Conservation (phyloP, 495 filamentous ascomycete species). For the Filosporella fistucella region DNA sequence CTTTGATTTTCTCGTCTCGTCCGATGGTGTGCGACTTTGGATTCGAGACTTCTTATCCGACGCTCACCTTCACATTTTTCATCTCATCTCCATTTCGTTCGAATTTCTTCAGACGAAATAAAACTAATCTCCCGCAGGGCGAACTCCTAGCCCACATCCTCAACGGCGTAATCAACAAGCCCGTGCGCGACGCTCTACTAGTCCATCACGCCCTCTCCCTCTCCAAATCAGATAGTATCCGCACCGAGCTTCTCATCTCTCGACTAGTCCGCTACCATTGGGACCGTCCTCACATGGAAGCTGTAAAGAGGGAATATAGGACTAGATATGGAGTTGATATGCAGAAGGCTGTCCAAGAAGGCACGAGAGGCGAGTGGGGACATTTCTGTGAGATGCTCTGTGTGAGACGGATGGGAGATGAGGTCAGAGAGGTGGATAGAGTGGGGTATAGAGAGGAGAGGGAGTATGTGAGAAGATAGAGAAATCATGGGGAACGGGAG, state of each 20-base stretch:
- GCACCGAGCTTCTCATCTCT: conserved; percentile 78
- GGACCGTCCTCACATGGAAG: conserved; percentile 71
- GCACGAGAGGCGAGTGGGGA: conserved; percentile 46
- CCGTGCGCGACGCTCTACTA: conserved; percentile 91
- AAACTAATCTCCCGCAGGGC: conserved; percentile 52
- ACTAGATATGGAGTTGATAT: conserved; percentile 68
- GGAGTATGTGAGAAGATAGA: not conserved
- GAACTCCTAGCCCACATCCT: conserved; percentile 94
- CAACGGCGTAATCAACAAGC: conserved; percentile 93
- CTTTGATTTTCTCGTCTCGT: not conserved
- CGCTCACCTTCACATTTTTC: too few relatives aligned
- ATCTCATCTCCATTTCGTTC: too few relatives aligned
- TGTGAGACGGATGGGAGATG: conserved; percentile 48
- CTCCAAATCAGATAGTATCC: conserved; percentile 51
- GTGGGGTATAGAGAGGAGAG: conserved; percentile 15
- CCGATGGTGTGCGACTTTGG: too few relatives aligned
- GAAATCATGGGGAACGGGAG: not conserved
- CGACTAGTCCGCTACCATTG: conserved; percentile 79
- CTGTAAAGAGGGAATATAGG: conserved; percentile 65
- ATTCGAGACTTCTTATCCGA: too few relatives aligned
- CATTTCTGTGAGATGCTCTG: conserved; percentile 47
- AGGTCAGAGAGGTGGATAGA: conserved; percentile 33
- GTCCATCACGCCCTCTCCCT: conserved; percentile 80
- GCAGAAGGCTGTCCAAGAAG: conserved; percentile 52
- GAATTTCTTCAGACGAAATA: too few relatives aligned